phyloP scores from a whole-genome alignment of 768 basidiomycete species.

The Kwoniella newhampshirensis region DNA sequence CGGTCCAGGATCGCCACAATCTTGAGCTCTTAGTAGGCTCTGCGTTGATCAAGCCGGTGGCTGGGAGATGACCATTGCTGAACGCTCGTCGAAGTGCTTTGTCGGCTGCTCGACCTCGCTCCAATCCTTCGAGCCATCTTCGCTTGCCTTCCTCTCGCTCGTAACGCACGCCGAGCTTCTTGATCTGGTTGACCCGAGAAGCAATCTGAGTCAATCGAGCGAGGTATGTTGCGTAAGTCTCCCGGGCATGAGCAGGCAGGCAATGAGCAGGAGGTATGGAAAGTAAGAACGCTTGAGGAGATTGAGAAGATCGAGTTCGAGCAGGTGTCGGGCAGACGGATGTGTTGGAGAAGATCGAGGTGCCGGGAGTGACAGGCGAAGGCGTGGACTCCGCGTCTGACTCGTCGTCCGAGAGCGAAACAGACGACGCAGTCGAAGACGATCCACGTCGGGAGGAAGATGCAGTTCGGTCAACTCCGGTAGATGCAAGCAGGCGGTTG shows the following conservation, averaged over 20 bases:
- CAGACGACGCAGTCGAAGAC: slow-evolving; percentile 22
- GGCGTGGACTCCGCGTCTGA: slow-evolving; percentile 19
- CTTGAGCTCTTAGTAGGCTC: slow-evolving; percentile 21
- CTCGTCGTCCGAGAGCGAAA: slow-evolving; percentile 15
- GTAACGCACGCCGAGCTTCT: slow-evolving; percentile 39
- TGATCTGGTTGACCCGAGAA: slow-evolving; percentile 35
- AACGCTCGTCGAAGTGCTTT: slow-evolving; percentile 39
- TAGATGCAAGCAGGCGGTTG: slow-evolving; percentile 25
- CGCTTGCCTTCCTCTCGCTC: slow-evolving; percentile 50
- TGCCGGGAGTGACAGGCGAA: slow-evolving; percentile 35
- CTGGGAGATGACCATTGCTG: slow-evolving; percentile 27
- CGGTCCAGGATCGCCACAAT: slow-evolving; percentile 27
- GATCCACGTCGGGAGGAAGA: slow-evolving; percentile 22
- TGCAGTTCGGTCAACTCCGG: not conserved
- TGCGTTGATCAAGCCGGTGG: not conserved
- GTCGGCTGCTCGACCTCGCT: slow-evolving; percentile 36
- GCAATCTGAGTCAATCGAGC: slow-evolving; percentile 38
- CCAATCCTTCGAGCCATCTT: slow-evolving; percentile 40
- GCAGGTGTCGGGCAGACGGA: slow-evolving; percentile 22
- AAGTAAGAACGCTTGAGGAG: slow-evolving; percentile 32
- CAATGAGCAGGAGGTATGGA: slow-evolving; percentile 42
- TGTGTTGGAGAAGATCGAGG: slow-evolving; percentile 36
- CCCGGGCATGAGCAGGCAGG: slow-evolving; percentile 35
- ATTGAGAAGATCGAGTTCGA: not conserved
- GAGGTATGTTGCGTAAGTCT: slow-evolving; percentile 42